Evolutionary conservation across 2,329 filamentous ascomycete genomes (phyloP), one percentile per base, ranked within the genome.

Genomic region (Macroventuria anomochaeta): DNA sequence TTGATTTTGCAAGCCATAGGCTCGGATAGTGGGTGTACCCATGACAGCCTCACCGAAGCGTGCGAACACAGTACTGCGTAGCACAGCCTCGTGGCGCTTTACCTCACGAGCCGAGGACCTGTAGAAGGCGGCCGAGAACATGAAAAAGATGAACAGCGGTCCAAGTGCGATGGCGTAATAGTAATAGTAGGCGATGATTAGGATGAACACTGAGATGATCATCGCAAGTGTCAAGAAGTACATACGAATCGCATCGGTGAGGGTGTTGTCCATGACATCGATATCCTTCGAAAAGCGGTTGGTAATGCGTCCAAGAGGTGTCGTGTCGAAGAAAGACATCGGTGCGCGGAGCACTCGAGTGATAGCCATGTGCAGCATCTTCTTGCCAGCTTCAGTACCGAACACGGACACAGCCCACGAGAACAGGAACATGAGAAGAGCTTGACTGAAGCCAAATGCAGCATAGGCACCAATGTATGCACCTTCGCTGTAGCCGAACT

Each of bases 271-370:
- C 91, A 97, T 96, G 51, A 95, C 91, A 68, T 97, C 91, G 33
- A 97, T 90, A 68, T 99, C 95, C 63, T 93, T 89, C 26, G 91
- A 96, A 76, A 97, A 97, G 13, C 95, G 90, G 73, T 97, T 97
- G 18, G 92, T 96, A 72, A 97, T 97, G 31, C 93, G 88, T 17
- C 95, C 95, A 1, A 97, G 83, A 0, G 95, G 95, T 0, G 95
- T 97, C 0, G 95, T 97, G 67, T 99, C 95, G 77, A 97, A 97
- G 78, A 97, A 97, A 4, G 90, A 89, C 91, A 88, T 88, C 1
- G 86, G 86, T 3, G 86, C 86, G 39, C 85, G 79, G 7, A 88
- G 73, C 0, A 95, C 91, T 13, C 90, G 83, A 7, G 82, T 85
- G 65, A 97, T 90, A 6, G 95, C 93, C 29, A 85, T 81, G 25